These are phyloP conservation scores for Diddensiella transvaalensis DNA, from an alignment of 805 yeast genomes.

Conservation along the genomic window DNA sequence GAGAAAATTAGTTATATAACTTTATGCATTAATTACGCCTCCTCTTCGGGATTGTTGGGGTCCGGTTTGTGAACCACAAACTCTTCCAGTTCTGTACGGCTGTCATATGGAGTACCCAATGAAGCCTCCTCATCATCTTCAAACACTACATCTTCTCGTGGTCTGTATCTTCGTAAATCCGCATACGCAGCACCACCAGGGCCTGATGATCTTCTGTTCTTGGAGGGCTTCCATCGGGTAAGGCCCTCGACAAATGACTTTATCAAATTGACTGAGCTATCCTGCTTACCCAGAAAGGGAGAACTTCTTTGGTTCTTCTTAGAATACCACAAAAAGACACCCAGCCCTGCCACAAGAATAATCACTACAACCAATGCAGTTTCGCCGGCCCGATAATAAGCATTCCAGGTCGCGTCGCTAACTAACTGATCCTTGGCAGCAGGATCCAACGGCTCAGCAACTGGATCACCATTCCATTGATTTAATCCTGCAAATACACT, in stretches of 20 bases:
- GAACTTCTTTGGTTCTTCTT: not conserved
- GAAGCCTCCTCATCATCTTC: slow-evolving; percentile 12
- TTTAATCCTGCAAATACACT: slow-evolving; percentile 40
- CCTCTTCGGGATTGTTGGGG: not conserved
- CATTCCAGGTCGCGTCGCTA: slow-evolving; percentile 34
- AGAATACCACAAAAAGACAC: slow-evolving; percentile 20
- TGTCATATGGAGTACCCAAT: not conserved
- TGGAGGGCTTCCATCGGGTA: slow-evolving; percentile 21
- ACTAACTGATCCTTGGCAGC: slow-evolving; percentile 22
- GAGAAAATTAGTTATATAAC: not conserved
- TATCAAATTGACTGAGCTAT: slow-evolving; percentile 8
- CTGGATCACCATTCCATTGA: slow-evolving; percentile 19
- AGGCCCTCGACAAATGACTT: slow-evolving; percentile 20
- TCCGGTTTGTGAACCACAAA: slow-evolving; percentile 7
- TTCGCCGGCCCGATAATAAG: slow-evolving; percentile 38
- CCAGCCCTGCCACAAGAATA: slow-evolving; percentile 22
- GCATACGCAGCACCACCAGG: slow-evolving; percentile 6
- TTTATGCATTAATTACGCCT: not conserved
- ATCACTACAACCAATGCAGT: slow-evolving; percentile 36
- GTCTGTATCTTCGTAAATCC: slow-evolving; percentile 1
- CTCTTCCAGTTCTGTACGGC: slow-evolving; percentile 11
- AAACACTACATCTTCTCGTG: not conserved
- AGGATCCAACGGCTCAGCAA: slow-evolving; percentile 7
- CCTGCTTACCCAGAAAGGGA: slow-evolving; percentile 7
- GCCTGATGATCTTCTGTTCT: not conserved